Evolutionary conservation across 768 basidiomycete genomes (phyloP), one percentile per base, ranked within the genome.

Genomic region (Lyophyllum atratum): DNA sequence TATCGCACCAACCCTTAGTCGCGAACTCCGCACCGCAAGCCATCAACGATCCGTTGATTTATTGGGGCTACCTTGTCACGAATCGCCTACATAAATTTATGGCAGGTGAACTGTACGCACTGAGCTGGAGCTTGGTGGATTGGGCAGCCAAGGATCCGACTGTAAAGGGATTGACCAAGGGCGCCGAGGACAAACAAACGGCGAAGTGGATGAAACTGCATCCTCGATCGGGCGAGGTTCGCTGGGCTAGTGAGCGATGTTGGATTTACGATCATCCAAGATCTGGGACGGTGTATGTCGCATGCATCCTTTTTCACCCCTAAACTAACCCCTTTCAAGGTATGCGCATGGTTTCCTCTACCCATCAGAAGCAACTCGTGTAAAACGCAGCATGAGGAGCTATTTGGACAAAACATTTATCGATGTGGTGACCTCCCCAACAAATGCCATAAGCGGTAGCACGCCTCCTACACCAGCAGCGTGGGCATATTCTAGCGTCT

Each of bases 211-310:
- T 98, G 85, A 79, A 82, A 19, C 66, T 86, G 52, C 95, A 97
- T 74, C 95, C 95, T 0, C 83, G 81, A 43, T 84, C 89, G 14
- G 73, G 80, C 26, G 82, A 89, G 62, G 84, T 99, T 39, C 84
- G 93, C 43, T 98, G 96, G 95, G 80, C 82, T 29, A 88, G 90
- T 63, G 95, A 99, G 68, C 84, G 89, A 25, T 98, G 96, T 72
- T 96, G 93, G 92, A 93, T 99, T 62, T 98, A 99, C 72, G 95
- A 99, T 68, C 96, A 98, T 73, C 96, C 96, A 1, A 88, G 93
- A 48, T 86, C 92, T 15, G 90, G 92, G 47, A 97, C 95, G 19
- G 95, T 96, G 86, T 95, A 77, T 67, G 91, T 79, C 26, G 24
- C 39, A 25, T 28, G 19, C 52, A 26, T 39, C 45, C 28, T 52